A percentile compares a stretch with the other conserved stretches of the same genome.
Conservation (phyloP, 2,329 filamentous ascomycete genomes). For the Lasiodiplodia theobromae region DNA sequence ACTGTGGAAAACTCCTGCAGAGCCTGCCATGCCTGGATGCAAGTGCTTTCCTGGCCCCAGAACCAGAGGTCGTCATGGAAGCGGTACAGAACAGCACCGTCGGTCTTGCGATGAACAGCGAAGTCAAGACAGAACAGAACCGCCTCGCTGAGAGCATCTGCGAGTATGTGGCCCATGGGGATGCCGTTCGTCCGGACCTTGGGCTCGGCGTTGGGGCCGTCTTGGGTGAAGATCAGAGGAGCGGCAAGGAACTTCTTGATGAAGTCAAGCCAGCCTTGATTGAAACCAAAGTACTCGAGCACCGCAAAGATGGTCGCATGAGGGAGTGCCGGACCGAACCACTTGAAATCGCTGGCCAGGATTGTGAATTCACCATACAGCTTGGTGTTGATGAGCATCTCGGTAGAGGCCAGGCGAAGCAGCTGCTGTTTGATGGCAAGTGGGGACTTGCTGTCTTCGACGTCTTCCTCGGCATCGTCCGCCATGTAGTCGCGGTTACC, state of each 20-base stretch:
- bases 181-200: slow-evolving; percentile 63
- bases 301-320: slow-evolving; percentile 41
- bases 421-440: slow-evolving; percentile 63
- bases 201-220: slow-evolving; percentile 54
- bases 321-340: slow-evolving; percentile 39
- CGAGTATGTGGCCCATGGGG: slow-evolving; percentile 66
- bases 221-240: slow-evolving; percentile 65
- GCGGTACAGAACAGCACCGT: slow-evolving; percentile 64
- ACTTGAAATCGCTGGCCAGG: slow-evolving; percentile 63
- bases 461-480: slow-evolving; percentile 41
- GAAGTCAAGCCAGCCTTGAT: slow-evolving; percentile 38
- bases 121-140: slow-evolving; percentile 71
- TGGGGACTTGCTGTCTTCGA: slow-evolving; percentile 47
- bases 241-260: slow-evolving; percentile 56
- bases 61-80: slow-evolving; percentile 73
- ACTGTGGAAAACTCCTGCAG: slow-evolving; percentile 62
- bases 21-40: slow-evolving; percentile 66
- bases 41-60: slow-evolving; percentile 63
- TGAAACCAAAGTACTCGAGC: slow-evolving; percentile 39
- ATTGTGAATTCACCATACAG: slow-evolving; percentile 60
- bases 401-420: slow-evolving; percentile 63
- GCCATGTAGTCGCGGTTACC: slow-evolving; percentile 47
- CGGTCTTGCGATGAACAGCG: slow-evolving; percentile 65
- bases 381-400: slow-evolving; percentile 59
- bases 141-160: slow-evolving; percentile 66